Conservation (phyloP, 108 stramenopile species). For the Skeletonema menzelii region DNA sequence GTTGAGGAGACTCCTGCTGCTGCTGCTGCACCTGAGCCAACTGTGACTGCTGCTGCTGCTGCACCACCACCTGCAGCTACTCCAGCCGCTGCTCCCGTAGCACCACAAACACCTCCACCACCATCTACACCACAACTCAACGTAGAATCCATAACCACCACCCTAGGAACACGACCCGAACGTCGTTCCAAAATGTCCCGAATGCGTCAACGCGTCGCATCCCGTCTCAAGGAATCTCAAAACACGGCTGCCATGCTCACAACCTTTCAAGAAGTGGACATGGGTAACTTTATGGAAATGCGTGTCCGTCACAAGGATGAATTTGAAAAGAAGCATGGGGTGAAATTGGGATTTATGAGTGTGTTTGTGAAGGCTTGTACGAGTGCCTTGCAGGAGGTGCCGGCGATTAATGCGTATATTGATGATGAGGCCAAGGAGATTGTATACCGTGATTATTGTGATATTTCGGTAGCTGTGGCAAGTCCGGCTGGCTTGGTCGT, state of each 20-base stretch:
- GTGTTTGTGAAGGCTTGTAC: conserved; percentile 98
- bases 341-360: conserved; percentile 98
- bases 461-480: conserved; percentile 98
- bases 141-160: conserved; percentile 46
- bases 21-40: conserved; percentile 38
- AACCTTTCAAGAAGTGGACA: conserved; percentile 99
- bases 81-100: conserved; percentile 24
- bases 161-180: conserved; percentile 82
- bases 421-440: conserved; percentile 98
- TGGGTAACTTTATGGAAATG: conserved; percentile 97
- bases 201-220: conserved; percentile 97
- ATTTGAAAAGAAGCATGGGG: conserved; percentile 95
- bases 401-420: conserved; percentile 98
- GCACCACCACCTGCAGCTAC: conserved; percentile 51
- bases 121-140: conserved; percentile 44
- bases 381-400: conserved; percentile 92
- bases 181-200: conserved; percentile 99
- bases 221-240: conserved; percentile 97
- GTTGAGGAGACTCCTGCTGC: conserved; percentile 30
- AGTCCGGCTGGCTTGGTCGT: conserved; percentile 96
- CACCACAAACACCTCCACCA: conserved; percentile 39
- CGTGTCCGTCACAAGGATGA: conserved; percentile 95
- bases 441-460: conserved; percentile 97
- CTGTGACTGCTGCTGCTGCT: conserved; percentile 42
- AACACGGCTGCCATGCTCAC: conserved; percentile 99